Evolutionary conservation across 768 basidiomycete species (phyloP), one percentile per base, ranked within the genome.

Genomic region (Sporobolomyces phaffii): DNA sequence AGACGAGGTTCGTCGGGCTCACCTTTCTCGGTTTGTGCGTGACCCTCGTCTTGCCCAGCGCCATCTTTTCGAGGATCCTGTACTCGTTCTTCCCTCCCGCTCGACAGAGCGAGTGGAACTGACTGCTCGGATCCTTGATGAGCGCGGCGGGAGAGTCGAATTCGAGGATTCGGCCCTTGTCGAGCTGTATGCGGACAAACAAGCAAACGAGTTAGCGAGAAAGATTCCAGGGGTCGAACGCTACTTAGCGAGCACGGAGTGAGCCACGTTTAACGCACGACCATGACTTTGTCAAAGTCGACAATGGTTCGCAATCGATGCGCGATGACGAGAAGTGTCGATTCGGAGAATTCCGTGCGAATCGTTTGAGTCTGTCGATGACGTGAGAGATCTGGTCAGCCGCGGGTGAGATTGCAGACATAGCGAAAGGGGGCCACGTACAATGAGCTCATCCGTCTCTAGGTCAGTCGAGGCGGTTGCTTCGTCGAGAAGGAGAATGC

Each of bases 401-500:
- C n/a, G n/a, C n/a, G n/a, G n/a, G n/a, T n/a, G n/a, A n/a, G n/a
- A n/a, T n/a, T n/a, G n/a, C n/a, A n/a, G n/a, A n/a, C n/a, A n/a
- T n/a, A n/a, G n/a, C n/a, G n/a, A n/a, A n/a, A n/a, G n/a, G n/a
- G n/a, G n/a, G n/a, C n/a, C n/a, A 43, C 56, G 5, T n/a, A 58
- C 56, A 33, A 58, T 58, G 29, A 65, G 54, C 54, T 70, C 69
- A 29, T 70, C 69, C 3, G 69, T 70, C 34, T 64, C 86, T 73
- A 91, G 87, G 73, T 79, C 78, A 31, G 77, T 73, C 20, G 70
- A 70, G 8, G 74, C 72, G 5, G 76, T 73, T 2, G 76, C 76
- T 59, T 73, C 68, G 50, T 70, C 66, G 45, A 69, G 58, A 2
- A 70, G 44, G 26, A 73, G 50, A 36, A 70, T 53, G n/a, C 67